Base-by-base conservation (phyloP, 31 red algal genomes). In the Odonthalia washingtoniensis region DNA sequence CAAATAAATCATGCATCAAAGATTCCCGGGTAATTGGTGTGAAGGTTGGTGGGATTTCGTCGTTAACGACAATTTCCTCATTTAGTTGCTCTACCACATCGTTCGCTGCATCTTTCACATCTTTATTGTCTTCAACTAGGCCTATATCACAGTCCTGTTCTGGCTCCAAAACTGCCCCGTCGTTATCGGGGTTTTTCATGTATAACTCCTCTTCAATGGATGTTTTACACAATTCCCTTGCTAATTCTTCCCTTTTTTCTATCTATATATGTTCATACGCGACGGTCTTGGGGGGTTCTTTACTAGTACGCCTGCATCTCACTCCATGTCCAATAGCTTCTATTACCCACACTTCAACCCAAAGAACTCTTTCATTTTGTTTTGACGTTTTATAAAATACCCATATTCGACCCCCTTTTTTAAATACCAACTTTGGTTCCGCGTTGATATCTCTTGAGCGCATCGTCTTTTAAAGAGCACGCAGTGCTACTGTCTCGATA, bases 261-360 rank as follows among this genome's bases (percentile, higher is more conserved):
- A 65, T 6, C 32, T 34, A 60, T 17, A 82, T 67, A 52, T 82
- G 78, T 40, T 82, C 78, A 36, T 82, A 82, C 39, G 66, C 66
- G 31, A 70, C 66, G 28, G 9, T 12, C 16, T 21, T 70, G 60
- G 78, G 78, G 2, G 78, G 78, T 32, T 60, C 78, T 38, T 12
- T 2, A 67, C 39, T 4, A 3, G 57, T 40, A 3, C 78, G 49
- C 3, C 78, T 6, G 36, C 78, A 85, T 27, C 37, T 73, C 1
- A 85, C 82, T 26, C 31, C 66, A 1, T 72, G 70, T 0, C 43
- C 43, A 1, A 46, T 60, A 2, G 82, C 46, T 2, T 53, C n/a
- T 2, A 75, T 62, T 1, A 85, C 67, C 14, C 43, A 74, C 0
- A 69, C 82, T 16, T 37, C 46, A 1, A 85, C 69, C 82, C 68